Evolutionary conservation across 2,329 filamentous ascomycete genomes (phyloP), one percentile per base, ranked within the genome.

Genomic region (Hawksworthiomyces lignivorus): DNA sequence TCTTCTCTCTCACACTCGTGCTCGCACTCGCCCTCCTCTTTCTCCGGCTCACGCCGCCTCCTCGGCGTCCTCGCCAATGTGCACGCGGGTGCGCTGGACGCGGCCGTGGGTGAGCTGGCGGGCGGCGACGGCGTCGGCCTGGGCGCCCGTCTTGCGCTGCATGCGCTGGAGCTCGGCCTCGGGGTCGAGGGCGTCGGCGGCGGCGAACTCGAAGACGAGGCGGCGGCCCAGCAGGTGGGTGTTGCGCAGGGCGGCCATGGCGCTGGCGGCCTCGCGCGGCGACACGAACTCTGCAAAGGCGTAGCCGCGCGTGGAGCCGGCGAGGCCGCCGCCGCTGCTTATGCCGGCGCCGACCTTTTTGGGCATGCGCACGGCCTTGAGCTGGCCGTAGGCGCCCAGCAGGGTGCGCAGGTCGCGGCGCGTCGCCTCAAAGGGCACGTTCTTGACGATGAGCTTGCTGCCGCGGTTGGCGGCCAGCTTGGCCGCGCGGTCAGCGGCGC

Each of bases 391-490:
- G 27, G 87, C 81, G 48, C 85, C 80, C 60, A 97, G 89, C 31
- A 97, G 72, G 41, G 83, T 72, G 49, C 87, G 79, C 45, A 98
- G 75, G 60, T 98, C 92, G 62, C 94, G 92, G 70, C 95, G 96
- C 41, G 81, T 84, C 36, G 86, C 84, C 68, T 97, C 87, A 68
- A 98, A 98, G 17, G 92, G 90, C 63, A 98, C 68, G 69, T 98
- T 98, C 72, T 97, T 98, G 69, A 98, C 84, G 63, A 97, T 82
- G 57, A 98, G 84, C 73, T 97, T 97, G 36, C 89, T 96, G 38
- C 48, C 48, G 52, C 80, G 77, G 58, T 81, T 78, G 14, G 75
- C 76, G 19, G 85, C 80, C 38, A 77, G 67, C 63, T 90, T 94
- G 72, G 88, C 94, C 38, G 83, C 80, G 50, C 76, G 79, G 57